Conservation (phyloP, 1,284 basidiomycete genomes). For the Sphaerobolus stellatus region DNA sequence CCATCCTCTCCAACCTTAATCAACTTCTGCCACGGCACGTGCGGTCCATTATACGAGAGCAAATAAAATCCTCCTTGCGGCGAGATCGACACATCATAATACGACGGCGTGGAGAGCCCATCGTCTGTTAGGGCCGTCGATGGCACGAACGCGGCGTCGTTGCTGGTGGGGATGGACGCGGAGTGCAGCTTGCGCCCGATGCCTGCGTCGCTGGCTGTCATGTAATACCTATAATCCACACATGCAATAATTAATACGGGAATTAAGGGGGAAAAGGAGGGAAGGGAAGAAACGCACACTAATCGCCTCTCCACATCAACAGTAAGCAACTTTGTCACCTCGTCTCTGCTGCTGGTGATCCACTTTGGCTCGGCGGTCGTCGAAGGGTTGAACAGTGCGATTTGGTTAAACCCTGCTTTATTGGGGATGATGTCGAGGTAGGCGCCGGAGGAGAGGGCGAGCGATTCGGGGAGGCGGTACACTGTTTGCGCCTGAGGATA, state of each 20-base stretch:
- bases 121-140: constrained; percentile 53
- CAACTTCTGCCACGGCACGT: constrained; percentile 85
- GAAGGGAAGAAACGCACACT: constrained; percentile 56
- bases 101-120: constrained; percentile 64
- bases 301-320: constrained; percentile 68
- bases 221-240: constrained; percentile 88
- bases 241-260: constrained; percentile 14
- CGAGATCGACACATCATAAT: constrained; percentile 74
- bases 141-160: constrained; percentile 36
- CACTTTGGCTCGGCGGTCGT: constrained; percentile 69
- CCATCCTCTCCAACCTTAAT: constrained; percentile 61
- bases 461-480: constrained; percentile 48
- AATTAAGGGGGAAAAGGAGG: constrained; percentile 12
- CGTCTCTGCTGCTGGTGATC: constrained; percentile 87
- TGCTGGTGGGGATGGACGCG: constrained; percentile 54
- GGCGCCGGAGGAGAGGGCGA: constrained; percentile 48
- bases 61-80: constrained; percentile 84
- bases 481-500: constrained; percentile 56
- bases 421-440: constrained; percentile 89
- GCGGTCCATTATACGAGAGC: constrained; percentile 78
- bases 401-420: constrained; percentile 80
- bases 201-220: constrained; percentile 80
- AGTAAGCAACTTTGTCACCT: constrained; percentile 77
- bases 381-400: constrained; percentile 83
- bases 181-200: constrained; percentile 77